phyloP scores from a whole-genome alignment of 306 rosid species.

The Coriaria nepalensis region DNA sequence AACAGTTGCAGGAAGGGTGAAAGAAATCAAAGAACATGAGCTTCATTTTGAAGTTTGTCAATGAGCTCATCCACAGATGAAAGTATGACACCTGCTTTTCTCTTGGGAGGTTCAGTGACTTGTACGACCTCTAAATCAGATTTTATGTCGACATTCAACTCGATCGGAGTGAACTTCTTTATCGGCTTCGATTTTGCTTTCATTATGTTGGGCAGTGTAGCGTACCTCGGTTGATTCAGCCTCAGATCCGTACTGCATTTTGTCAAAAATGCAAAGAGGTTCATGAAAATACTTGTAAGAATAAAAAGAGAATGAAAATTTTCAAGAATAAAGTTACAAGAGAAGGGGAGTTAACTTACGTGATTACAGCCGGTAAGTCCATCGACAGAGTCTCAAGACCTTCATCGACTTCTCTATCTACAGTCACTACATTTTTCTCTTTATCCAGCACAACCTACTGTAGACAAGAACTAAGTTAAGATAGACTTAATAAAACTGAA shows the following conservation, averaged over 20 bases:
- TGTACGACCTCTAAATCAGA: slow-evolving; percentile 64
- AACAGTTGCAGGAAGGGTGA: no score
- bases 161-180: slow-evolving; percentile 56
- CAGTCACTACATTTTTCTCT: slow-evolving; percentile 62
- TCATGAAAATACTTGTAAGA: neutral
- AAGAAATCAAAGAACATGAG: slow-evolving; percentile 47
- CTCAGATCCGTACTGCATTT: slow-evolving; percentile 75
- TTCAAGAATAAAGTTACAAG: slow-evolving; percentile 4
- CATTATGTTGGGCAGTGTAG: slow-evolving; percentile 96
- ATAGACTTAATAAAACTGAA: slow-evolving; percentile 5
- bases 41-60: slow-evolving; percentile 77
- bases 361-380: slow-evolving; percentile 86
- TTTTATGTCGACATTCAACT: slow-evolving; percentile 60
- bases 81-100: slow-evolving; percentile 69
- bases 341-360: slow-evolving; percentile 35
- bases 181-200: slow-evolving; percentile 79
- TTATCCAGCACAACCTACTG: slow-evolving; percentile 90
- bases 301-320: neutral
- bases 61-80: slow-evolving; percentile 85
- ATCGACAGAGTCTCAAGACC: slow-evolving; percentile 73
- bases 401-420: slow-evolving; percentile 87
- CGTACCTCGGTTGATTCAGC: slow-evolving; percentile 88
- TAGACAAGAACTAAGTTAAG: slow-evolving; percentile 34
- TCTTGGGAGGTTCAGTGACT: slow-evolving; percentile 85
- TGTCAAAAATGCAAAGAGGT: no score